Evolutionary conservation across 2,329 filamentous ascomycete species (phyloP).

Genomic region (Fusarium sp.): DNA sequence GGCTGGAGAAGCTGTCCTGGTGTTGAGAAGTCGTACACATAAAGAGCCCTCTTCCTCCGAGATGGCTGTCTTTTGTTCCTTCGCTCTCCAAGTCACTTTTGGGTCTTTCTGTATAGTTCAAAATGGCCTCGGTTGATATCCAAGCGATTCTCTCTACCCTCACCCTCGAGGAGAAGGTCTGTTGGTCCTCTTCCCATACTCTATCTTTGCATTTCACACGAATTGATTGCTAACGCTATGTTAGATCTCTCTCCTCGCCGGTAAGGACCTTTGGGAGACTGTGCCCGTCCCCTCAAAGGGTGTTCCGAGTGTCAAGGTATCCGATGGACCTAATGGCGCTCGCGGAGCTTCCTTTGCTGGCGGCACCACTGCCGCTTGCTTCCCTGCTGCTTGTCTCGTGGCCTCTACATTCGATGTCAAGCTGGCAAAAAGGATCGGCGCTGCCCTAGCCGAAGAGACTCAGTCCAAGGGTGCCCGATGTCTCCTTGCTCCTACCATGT

Average conservation of each 20-base stretch:
- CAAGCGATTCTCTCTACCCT: slow-evolving; percentile 49
- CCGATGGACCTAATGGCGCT: slow-evolving; percentile 49
- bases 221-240: slow-evolving; percentile 10
- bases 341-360: slow-evolving; percentile 45
- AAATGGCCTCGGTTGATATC: slow-evolving; percentile 47
- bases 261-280: slow-evolving; percentile 49
- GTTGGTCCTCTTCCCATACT: slow-evolving; percentile 5
- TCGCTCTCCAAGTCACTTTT: slow-evolving; percentile 20
- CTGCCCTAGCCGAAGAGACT: slow-evolving; percentile 69
- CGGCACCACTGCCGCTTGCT: slow-evolving; percentile 47
- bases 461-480: slow-evolving; percentile 78
- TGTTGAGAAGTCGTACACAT: slow-evolving; percentile 29
- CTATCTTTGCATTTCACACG: neutral
- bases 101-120: slow-evolving; percentile 24
- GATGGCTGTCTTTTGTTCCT: slow-evolving; percentile 25
- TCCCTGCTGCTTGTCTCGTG: slow-evolving; percentile 56
- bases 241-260: slow-evolving; percentile 47
- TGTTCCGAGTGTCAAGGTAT: slow-evolving; percentile 44
- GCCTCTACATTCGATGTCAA: slow-evolving; percentile 76
- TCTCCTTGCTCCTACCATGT: slow-evolving; percentile 61
- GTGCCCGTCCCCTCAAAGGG: slow-evolving; percentile 45
- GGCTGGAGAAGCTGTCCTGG: slow-evolving; percentile 18
- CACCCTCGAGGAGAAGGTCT: slow-evolving; percentile 52
- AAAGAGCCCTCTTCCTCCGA: slow-evolving; percentile 37
- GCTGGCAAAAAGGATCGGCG: slow-evolving; percentile 71